Percentiles rank a stretch among this genome's conserved stretches.
phyloP scores from a whole-genome alignment of 495 filamentous ascomycete genomes.

The Lophium mytilinum region DNA sequence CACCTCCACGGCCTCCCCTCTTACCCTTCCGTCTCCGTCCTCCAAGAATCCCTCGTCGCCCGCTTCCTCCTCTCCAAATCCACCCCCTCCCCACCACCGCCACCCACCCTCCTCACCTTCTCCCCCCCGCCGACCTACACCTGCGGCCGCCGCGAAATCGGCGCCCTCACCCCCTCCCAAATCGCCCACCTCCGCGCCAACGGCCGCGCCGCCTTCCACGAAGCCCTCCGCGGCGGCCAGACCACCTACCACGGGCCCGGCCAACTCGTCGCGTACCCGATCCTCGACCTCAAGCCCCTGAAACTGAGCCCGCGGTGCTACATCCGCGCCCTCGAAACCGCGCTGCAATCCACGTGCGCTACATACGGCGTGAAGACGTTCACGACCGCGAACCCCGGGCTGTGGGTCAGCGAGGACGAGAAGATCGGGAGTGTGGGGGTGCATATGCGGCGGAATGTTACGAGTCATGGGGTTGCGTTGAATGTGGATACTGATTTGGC shows the following conservation, averaged over 20 bases:
- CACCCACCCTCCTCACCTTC: conserved; percentile 70
- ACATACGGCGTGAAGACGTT: conserved; percentile 49
- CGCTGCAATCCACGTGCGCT: conserved; percentile 56
- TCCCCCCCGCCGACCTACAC: conserved; percentile 67
- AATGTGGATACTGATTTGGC: conserved; percentile 63
- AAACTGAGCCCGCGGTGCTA: conserved; percentile 54
- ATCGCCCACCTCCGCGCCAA: conserved; percentile 33
- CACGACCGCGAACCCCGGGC: conserved; percentile 73
- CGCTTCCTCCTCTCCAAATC: conserved; percentile 43
- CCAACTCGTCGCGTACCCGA: conserved; percentile 82
- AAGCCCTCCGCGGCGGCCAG: conserved; percentile 75
- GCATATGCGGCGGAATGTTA: conserved; percentile 74
- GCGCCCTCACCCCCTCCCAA: conserved; percentile 43
- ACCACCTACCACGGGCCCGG: conserved; percentile 95
- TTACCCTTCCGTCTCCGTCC: conserved; percentile 29
- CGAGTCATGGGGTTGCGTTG: conserved; percentile 77
- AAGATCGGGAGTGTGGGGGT: conserved; percentile 91
- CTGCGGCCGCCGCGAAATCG: conserved; percentile 73
- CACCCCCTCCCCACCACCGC: conserved; percentile 33
- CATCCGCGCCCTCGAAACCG: conserved; percentile 65
- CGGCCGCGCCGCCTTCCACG: conserved; percentile 52
- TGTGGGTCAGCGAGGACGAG: conserved; percentile 46
- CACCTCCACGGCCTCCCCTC: conserved; percentile 54
- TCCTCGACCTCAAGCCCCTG: conserved; percentile 63
- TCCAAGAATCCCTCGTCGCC: conserved; percentile 39